phyloP scores from a whole-genome alignment of 805 yeast genomes.

The Jamesozyma hellenica region DNA sequence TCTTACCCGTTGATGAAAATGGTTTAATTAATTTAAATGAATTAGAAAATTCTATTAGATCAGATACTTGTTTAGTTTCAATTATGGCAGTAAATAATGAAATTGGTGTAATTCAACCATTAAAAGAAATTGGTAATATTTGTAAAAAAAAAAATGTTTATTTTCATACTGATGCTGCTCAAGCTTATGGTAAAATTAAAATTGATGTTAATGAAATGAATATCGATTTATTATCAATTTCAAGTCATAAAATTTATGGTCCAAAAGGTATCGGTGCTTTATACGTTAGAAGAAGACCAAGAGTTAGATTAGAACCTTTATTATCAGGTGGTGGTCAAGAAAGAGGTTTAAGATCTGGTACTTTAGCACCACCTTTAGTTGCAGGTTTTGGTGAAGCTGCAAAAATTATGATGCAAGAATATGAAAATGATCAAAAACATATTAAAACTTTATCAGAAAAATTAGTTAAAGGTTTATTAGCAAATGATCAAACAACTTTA shows the following conservation, averaged over 20 bases:
- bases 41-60: slow-evolving; percentile 73
- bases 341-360: slow-evolving; percentile 94
- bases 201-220: slow-evolving; percentile 88
- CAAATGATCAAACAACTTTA: slow-evolving; percentile 79
- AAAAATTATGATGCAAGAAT: slow-evolving; percentile 64
- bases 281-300: slow-evolving; percentile 92
- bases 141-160: slow-evolving; percentile 84
- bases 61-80: slow-evolving; percentile 83
- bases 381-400: slow-evolving; percentile 98
- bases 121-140: slow-evolving; percentile 82
- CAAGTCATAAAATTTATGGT: slow-evolving; percentile 94
- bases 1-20: slow-evolving; percentile 69
- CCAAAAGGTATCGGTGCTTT: slow-evolving; percentile 97
- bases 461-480: slow-evolving; percentile 59
- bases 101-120: slow-evolving; percentile 94
- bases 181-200: slow-evolving; percentile 90
- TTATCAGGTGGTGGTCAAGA: slow-evolving; percentile 99
- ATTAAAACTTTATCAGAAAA: slow-evolving; percentile 62
- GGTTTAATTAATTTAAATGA: slow-evolving; percentile 75
- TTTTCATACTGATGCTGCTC: slow-evolving; percentile 97
- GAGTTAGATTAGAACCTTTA: slow-evolving; percentile 91
- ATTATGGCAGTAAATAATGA: slow-evolving; percentile 97
- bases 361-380: slow-evolving; percentile 91
- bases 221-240: slow-evolving; percentile 85
- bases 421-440: slow-evolving; percentile 61